Percentiles rank a stretch among this genome's conserved stretches.
phyloP scores from a whole-genome alignment of 306 rosid genomes.

The Rubus parviflorus region DNA sequence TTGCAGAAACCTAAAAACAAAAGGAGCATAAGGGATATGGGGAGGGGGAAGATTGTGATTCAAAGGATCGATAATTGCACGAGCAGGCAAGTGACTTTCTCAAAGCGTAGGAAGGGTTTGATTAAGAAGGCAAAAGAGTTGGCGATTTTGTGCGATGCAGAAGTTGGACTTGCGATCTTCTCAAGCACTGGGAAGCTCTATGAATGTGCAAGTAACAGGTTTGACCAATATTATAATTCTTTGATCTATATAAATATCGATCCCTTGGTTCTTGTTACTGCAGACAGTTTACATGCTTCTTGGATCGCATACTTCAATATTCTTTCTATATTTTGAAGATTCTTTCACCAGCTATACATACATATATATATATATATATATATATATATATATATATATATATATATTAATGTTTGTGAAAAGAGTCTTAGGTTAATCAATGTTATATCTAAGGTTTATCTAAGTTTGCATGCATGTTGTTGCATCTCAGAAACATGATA shows the following conservation, averaged over 20 bases:
- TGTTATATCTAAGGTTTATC: not conserved
- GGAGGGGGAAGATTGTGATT: constrained; percentile 90
- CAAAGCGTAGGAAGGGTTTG: constrained; percentile 89
- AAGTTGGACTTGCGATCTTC: constrained; percentile 74
- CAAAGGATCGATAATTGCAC: constrained; percentile 73
- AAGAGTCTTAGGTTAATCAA: not conserved
- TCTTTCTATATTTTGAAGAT: not conserved
- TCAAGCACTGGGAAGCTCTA: constrained; percentile 77
- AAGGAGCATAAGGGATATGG: constrained; percentile 38
- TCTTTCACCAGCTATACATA: not conserved
- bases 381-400: not conserved
- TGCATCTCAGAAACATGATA: not conserved
- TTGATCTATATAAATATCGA: not conserved
- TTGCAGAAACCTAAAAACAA: constrained; percentile 47
- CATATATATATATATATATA: not conserved
- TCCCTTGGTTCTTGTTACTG: not conserved
- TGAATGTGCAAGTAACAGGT: constrained; percentile 83
- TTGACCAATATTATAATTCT: not conserved
- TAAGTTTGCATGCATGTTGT: not conserved
- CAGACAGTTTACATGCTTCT: not conserved
- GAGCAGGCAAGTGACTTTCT: constrained; percentile 88
- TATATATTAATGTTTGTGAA: not conserved
- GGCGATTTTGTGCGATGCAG: constrained; percentile 81
- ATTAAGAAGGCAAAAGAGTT: constrained; percentile 85
- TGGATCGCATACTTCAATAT: not conserved